These are phyloP conservation scores for Eragrostis tef DNA, from an alignment of 202 grass and related monocot species.

Conservation along the genomic window DNA sequence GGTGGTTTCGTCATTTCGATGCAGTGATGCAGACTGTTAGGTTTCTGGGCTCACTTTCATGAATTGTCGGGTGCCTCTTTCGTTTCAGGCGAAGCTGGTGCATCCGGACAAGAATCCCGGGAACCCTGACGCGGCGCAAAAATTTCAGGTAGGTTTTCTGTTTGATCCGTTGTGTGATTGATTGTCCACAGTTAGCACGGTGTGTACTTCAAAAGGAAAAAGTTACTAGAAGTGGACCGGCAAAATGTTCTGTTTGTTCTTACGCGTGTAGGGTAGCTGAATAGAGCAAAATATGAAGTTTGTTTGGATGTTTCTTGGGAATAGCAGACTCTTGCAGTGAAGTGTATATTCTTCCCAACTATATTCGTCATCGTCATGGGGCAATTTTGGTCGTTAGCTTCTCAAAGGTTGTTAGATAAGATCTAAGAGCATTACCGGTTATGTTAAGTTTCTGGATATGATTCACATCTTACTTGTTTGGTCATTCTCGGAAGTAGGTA, in stretches of 20 bases:
- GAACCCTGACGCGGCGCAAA: constrained; percentile 78
- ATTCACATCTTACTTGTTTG: no score
- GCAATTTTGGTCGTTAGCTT: neutral
- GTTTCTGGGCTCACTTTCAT: neutral
- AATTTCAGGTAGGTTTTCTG: constrained; percentile 70
- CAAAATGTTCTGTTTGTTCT: neutral
- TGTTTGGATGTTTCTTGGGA: neutral
- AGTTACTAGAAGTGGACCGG: neutral
- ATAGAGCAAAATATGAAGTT: neutral
- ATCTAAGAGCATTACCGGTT: no score
- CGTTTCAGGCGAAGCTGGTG: constrained; percentile 71
- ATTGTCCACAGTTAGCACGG: neutral
- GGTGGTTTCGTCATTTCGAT: neutral
- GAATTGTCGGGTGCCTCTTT: constrained; percentile 10
- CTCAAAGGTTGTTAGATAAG: neutral
- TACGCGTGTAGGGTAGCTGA: neutral
- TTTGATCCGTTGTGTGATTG: neutral
- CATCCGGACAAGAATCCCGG: constrained; percentile 94
- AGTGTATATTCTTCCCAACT: neutral
- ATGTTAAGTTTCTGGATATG: no score
- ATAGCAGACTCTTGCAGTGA: neutral
- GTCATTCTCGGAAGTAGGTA: no score
- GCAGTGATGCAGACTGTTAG: neutral
- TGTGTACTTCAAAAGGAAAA: neutral
- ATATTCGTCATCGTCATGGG: neutral